Base-by-base conservation (phyloP, 2,329 filamentous ascomycete genomes). In the Pseudocercospora ulei region DNA sequence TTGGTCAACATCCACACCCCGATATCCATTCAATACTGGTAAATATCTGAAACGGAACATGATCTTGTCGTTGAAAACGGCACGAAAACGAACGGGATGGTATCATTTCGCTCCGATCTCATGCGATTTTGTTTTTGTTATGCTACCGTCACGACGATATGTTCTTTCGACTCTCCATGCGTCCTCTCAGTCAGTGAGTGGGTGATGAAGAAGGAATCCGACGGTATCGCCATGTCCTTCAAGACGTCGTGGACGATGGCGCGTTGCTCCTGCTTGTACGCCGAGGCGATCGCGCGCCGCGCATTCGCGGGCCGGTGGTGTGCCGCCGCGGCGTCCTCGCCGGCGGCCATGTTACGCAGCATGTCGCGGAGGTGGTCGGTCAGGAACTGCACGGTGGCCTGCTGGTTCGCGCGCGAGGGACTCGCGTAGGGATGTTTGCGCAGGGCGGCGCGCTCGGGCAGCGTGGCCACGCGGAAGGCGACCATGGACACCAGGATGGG, bases 401-500 rank as follows among this genome's bases (percentile, higher is more conserved):
- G 8, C 26, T 29, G 11, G 25, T 39, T 39, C 17, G 25, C 12
- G 6, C 25, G 22, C 12, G 26, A 31, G 7, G 36, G 26, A n/a
- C 9, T 8, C 11, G 17, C 18, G 11, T 39, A 28, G 2, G 36
- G 36, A 4, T 39, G 26, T 2, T 24, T 18, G 5, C 36, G 19
- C 18, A 31, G 12, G 9, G 17, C 17, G 3, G 36, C 36, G 23
- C 36, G 22, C 26, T 39, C 36, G 4, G 12, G n/a, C 36, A 39
- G 18, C 2, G 26, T 31, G 6, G 36, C 36, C 2, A 39, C 36
- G 13, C 28, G 13, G 14, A 39, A 39, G n/a, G 26, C 13, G 7
- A 39, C 36, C 36, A 39, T 39, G 3, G 26, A 31, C 5, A 39
- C 36, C 12, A 39, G 17, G 16, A 24, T 39, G 4, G 36, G 25